Conservation (phyloP, 495 filamentous ascomycete species). For the Cercophora samala region DNA sequence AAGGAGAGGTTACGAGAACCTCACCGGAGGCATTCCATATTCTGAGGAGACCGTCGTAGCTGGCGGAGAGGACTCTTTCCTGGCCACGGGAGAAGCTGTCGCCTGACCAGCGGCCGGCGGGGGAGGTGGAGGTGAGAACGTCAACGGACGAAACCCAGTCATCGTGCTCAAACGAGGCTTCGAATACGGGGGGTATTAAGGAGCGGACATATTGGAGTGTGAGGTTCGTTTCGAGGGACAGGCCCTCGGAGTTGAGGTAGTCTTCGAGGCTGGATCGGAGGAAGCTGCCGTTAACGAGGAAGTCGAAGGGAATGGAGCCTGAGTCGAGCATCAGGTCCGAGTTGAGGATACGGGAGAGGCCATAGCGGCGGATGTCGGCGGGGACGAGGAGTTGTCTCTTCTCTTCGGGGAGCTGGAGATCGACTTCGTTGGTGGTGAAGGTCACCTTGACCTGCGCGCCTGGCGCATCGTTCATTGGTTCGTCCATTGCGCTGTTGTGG, state of each 20-base stretch:
- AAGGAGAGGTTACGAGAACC: slow-evolving; percentile 64
- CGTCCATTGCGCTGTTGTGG: slow-evolving; percentile 25
- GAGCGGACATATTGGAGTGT: slow-evolving; percentile 91
- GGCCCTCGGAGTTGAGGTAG: slow-evolving; percentile 78
- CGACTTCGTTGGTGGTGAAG: slow-evolving; percentile 55
- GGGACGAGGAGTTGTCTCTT: slow-evolving; percentile 54
- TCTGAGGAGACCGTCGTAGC: slow-evolving; percentile 82
- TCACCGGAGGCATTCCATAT: slow-evolving; percentile 87
- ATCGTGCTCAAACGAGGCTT: slow-evolving; percentile 88
- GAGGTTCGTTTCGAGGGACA: slow-evolving; percentile 81
- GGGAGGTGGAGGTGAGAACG: slow-evolving; percentile 65
- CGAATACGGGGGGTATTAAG: slow-evolving; percentile 78
- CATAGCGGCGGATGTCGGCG: slow-evolving; percentile 81
- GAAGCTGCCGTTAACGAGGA: slow-evolving; percentile 88
- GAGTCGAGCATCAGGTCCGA: slow-evolving; percentile 72
- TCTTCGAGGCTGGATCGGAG: slow-evolving; percentile 84
- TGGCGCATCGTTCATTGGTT: slow-evolving; percentile 23
- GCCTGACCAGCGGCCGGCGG: slow-evolving; percentile 55
- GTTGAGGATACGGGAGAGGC: slow-evolving; percentile 88
- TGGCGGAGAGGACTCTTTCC: slow-evolving; percentile 74
- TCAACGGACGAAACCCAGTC: slow-evolving; percentile 97
- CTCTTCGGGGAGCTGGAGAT: slow-evolving; percentile 55
- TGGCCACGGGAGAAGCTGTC: slow-evolving; percentile 42
- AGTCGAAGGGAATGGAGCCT: slow-evolving; percentile 89
- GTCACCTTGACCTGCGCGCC: slow-evolving; percentile 49